These are phyloP conservation scores for Noccaea bulbosa DNA, from an alignment of 345 rosid genomes.

Conservation along the genomic window DNA sequence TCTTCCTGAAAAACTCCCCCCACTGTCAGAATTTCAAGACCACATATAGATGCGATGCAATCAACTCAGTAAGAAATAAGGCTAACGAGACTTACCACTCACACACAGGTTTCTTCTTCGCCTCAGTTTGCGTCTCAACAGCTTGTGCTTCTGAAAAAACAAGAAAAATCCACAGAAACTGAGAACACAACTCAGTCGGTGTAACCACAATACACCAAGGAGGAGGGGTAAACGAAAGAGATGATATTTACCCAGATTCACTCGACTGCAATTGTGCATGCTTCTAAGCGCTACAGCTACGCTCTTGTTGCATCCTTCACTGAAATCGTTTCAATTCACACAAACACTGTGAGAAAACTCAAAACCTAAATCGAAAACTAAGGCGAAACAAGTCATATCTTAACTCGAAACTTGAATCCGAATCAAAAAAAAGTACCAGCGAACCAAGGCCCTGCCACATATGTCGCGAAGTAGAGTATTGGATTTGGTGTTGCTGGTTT, in stretches of 20 bases:
- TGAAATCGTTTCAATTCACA: constrained; percentile 40
- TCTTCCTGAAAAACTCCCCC: too few relatives aligned
- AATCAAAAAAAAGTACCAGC: constrained; percentile 51
- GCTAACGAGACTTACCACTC: too few relatives aligned
- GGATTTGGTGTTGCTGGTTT: too few relatives aligned
- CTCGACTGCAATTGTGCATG: constrained; percentile 83
- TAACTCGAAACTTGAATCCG: background rate
- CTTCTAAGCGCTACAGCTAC: constrained; percentile 80
- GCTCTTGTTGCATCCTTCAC: constrained; percentile 74
- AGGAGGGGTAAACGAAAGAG: too few relatives aligned
- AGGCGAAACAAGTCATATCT: background rate
- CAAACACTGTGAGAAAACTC: background rate
- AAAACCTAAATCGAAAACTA: background rate
- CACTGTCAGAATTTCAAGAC: too few relatives aligned
- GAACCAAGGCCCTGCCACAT: constrained; percentile 86
- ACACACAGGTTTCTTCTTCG: too few relatives aligned
- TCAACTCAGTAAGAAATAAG: too few relatives aligned
- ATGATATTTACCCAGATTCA: constrained; percentile 64
- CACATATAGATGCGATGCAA: too few relatives aligned
- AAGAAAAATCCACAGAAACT: too few relatives aligned
- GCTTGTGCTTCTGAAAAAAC: too few relatives aligned
- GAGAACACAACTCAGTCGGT: too few relatives aligned
- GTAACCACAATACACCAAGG: background rate
- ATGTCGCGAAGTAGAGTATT: constrained; percentile 69
- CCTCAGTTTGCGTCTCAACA: too few relatives aligned